These are phyloP conservation scores for Nitzschia sp. DNA, from an alignment of 108 stramenopile genomes.

Conservation along the genomic window DNA sequence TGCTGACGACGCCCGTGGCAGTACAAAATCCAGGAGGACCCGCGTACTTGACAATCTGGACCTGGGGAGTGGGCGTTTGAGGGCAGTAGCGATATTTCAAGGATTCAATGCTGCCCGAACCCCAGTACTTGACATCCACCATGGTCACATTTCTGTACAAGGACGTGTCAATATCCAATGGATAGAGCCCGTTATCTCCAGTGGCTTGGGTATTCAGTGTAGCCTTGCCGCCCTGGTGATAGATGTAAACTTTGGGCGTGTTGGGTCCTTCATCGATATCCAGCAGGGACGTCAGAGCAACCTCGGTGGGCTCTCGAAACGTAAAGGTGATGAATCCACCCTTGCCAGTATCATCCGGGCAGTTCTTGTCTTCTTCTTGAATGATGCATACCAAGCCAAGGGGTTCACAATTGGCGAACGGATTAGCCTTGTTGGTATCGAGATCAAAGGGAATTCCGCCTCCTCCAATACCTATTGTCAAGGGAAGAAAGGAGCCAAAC, in stretches of 20 bases:
- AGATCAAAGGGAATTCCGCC: not conserved
- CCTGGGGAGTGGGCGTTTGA: not conserved
- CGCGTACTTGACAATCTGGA: conserved; percentile 4
- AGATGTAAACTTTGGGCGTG: not conserved
- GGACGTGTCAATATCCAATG: not conserved
- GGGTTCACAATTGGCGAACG: conserved; percentile 12
- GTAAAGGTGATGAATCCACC: conserved; percentile 17
- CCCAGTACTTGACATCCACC: conserved; percentile 2
- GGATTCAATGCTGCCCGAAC: not conserved
- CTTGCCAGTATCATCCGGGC: conserved; percentile 22
- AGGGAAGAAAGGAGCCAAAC: not conserved
- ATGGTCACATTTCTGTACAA: not conserved
- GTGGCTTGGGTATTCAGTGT: not conserved
- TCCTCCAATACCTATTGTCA: not conserved
- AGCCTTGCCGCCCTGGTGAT: not conserved
- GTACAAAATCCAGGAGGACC: not conserved
- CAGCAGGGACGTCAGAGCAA: not conserved
- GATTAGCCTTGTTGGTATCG: not conserved
- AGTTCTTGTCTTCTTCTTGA: conserved; percentile 20
- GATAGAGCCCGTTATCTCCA: conserved; percentile 5
- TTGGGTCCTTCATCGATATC: conserved; percentile 17
- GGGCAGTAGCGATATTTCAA: conserved; percentile 7
- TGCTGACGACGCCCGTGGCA: conserved; percentile 1
- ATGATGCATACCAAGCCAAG: conserved; percentile 24
- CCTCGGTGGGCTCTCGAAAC: conserved; percentile 12